Base-by-base conservation (phyloP, 116 monocot genomes). In the Cymodocea nodosa region DNA sequence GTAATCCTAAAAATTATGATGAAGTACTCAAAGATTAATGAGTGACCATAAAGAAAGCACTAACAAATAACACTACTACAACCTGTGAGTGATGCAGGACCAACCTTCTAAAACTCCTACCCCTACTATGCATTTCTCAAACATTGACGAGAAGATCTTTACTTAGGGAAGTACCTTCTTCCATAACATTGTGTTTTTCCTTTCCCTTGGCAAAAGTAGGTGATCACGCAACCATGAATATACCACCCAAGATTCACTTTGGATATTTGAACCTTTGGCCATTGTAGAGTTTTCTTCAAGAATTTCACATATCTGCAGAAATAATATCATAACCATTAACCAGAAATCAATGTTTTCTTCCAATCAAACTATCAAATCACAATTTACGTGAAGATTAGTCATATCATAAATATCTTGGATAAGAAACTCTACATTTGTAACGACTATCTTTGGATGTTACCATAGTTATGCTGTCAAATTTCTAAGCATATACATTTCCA, bases 211-310 rank as follows among this genome's bases (percentile, higher is more conserved):
- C 23, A 80, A 66, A 58, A 95, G 81, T 69, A 95, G 68, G 78
- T 89, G 87, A 66, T 95, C 90, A 56, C 87, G 81, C 67, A 95
- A 70, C 95, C 90, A 90, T 74, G 90, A 95, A 44, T 82, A 77
- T 50, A 87, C 90, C 63, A 90, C 81, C 85, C 87, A 95, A 72
- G 79, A 68, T 12, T 87, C 80, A 51, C 68, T 71, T 35, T 71
- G 80, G 34, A 59, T 44, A 4, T 73, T 72, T 68, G 50, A 70
- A 30, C 30, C 51, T 56, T 75, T 80, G 12, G 49, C 60, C 22
- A 17, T 80, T 52, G 56, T 34, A 6, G 84, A 82, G 72, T 75
- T 84, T 16, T 95, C 90, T 81, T 87, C 85, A 64, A 95, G 87
- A 63, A 85, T 81, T 67, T 87, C 90, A 71, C 53, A 67, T 54